phyloP scores from a whole-genome alignment of 129 eudicot species.

The Chrysanthemum seticuspe region DNA sequence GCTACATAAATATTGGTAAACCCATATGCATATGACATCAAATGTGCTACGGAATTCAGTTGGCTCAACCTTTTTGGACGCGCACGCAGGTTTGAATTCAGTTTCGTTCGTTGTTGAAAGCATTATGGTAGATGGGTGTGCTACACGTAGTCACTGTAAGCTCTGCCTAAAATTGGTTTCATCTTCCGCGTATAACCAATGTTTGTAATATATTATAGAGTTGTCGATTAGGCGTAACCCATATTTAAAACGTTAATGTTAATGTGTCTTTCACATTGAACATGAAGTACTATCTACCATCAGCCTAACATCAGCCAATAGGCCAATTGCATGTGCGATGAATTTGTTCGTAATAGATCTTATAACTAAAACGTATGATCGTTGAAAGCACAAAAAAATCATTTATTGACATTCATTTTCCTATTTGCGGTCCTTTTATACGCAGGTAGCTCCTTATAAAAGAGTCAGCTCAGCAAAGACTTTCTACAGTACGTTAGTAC shows the following conservation, averaged over 20 bases:
- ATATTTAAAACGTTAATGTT: not conserved
- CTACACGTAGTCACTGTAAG: too few species aligned
- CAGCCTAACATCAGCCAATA: not conserved
- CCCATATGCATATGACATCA: too few species aligned
- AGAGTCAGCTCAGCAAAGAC: slow-evolving; percentile 96
- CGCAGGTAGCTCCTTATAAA: slow-evolving; percentile 95
- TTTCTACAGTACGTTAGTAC: slow-evolving; percentile 39
- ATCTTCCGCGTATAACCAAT: too few species aligned
- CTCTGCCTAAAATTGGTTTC: too few species aligned
- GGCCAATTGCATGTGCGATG: slow-evolving; percentile 10
- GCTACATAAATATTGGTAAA: too few species aligned
- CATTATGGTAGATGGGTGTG: too few species aligned
- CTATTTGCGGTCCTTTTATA: not conserved
- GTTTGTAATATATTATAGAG: not conserved
- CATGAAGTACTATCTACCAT: not conserved
- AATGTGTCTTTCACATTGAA: slow-evolving; percentile 4
- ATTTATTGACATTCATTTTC: not conserved
- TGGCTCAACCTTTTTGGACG: too few species aligned
- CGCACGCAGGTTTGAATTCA: too few species aligned
- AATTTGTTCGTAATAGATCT: not conserved
- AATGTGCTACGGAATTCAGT: too few species aligned
- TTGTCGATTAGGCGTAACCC: slow-evolving; percentile 4
- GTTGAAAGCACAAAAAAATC: not conserved
- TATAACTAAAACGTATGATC: not conserved
- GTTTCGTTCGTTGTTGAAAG: too few species aligned